Conservation (phyloP, 441 rosid species). For the Erysimum pusillum region DNA sequence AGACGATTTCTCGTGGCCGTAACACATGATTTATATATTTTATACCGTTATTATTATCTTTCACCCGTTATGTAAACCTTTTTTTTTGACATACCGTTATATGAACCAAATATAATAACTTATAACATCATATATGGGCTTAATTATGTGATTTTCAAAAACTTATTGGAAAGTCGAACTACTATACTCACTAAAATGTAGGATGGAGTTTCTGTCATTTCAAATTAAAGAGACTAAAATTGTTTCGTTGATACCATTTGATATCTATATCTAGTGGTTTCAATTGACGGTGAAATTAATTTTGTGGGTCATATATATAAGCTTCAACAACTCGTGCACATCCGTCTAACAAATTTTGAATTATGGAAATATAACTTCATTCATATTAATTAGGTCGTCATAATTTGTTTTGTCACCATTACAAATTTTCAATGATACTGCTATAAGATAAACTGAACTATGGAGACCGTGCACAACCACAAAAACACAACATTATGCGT, state of each 20-base stretch:
- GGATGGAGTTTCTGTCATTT: conserved; percentile 11
- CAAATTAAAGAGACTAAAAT: background rate
- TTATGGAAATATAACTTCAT: background rate
- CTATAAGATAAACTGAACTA: background rate
- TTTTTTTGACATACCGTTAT: background rate
- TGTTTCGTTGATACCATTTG: conserved; percentile 1
- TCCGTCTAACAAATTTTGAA: conserved; percentile 21
- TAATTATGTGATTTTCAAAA: background rate
- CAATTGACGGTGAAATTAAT: conserved; percentile 22
- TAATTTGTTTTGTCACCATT: conserved; percentile 12
- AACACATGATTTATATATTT: conserved; percentile 18
- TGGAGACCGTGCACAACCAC: background rate
- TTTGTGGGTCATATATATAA: conserved; percentile 34
- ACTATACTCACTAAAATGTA: background rate
- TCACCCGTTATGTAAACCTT: background rate
- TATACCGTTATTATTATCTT: conserved; percentile 10
- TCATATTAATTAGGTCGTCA: background rate
- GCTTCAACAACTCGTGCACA: conserved; percentile 37
- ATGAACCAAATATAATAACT: background rate
- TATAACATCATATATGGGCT: background rate
- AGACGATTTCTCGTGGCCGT: conserved; percentile 24
- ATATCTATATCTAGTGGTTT: background rate
- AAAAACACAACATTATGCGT: background rate
- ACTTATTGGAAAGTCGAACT: background rate
- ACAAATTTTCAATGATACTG: background rate